These are phyloP conservation scores for Gymnopus androsaceus DNA, from an alignment of 1,284 basidiomycete species.

Conservation along the genomic window DNA sequence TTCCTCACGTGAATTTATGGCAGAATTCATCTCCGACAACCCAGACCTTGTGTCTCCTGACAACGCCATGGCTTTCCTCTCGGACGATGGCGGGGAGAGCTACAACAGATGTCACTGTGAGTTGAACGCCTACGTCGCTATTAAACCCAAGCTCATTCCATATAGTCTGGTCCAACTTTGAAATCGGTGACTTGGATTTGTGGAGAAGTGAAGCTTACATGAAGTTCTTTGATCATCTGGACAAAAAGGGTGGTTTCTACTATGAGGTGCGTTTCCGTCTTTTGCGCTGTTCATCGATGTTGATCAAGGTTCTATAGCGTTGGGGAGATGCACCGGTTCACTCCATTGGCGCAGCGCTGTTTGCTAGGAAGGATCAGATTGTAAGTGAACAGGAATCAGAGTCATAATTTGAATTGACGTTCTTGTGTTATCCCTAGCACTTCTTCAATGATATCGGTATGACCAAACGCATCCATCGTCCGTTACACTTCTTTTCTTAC, in stretches of 20 bases:
- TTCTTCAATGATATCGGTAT: conserved; percentile 66
- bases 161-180: conserved; percentile 88
- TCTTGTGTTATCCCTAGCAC: conserved; percentile 40
- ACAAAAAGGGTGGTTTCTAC: conserved; percentile 88
- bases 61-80: conserved; percentile 83
- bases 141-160: background rate
- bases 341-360: conserved; percentile 50
- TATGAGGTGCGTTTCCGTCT: conserved; percentile 69
- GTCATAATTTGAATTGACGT: conserved; percentile 18
- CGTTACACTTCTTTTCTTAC: background rate
- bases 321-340: conserved; percentile 78
- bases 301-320: conserved; percentile 40
- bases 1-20: conserved; percentile 7
- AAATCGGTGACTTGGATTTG: conserved; percentile 83
- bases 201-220: conserved; percentile 83
- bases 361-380: conserved; percentile 79
- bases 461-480: background rate
- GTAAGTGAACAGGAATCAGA: conserved; percentile 29
- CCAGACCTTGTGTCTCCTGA: conserved; percentile 66
- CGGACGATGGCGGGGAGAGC: conserved; percentile 75
- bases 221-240: conserved; percentile 86
- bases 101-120: conserved; percentile 89
- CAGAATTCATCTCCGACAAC: conserved; percentile 78
- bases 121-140: conserved; percentile 29
- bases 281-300: background rate